Conservation (phyloP, 805 yeast species). For the Yueomyces sinensis region DNA sequence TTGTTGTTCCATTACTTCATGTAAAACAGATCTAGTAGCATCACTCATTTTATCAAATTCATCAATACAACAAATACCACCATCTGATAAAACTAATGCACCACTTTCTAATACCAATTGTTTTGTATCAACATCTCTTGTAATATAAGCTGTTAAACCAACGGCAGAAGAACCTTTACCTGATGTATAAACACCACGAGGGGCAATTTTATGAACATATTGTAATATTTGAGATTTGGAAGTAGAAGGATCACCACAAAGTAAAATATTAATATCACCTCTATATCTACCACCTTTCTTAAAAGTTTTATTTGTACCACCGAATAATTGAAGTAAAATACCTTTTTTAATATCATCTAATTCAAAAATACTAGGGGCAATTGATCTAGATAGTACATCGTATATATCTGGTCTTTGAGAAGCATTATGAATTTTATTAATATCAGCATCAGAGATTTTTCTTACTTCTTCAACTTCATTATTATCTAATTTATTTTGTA, state of each 20-base stretch:
- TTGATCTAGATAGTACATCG: conserved; percentile 72
- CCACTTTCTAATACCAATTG: conserved; percentile 93
- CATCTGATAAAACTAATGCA: conserved; percentile 91
- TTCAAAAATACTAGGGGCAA: conserved; percentile 96
- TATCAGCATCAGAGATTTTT: conserved; percentile 54
- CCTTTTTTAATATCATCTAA: conserved; percentile 97
- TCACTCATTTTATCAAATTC: conserved; percentile 98
- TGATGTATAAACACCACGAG: conserved; percentile 94
- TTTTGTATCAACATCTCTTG: conserved; percentile 86
- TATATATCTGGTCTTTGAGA: conserved; percentile 68
- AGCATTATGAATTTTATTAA: conserved; percentile 45
- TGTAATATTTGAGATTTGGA: conserved; percentile 89
- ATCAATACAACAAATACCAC: conserved; percentile 97
- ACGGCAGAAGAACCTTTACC: conserved; percentile 99
- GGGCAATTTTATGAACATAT: conserved; percentile 94
- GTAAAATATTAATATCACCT: conserved; percentile 83
- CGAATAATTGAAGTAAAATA: conserved; percentile 79
- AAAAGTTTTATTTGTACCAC: conserved; percentile 87
- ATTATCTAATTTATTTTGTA: conserved; percentile 37
- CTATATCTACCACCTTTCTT: conserved; percentile 86
- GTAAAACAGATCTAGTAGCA: conserved; percentile 84
- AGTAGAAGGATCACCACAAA: conserved; percentile 98
- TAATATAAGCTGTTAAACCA: conserved; percentile 93
- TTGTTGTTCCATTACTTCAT: conserved; percentile 99
- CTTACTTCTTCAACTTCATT: conserved; percentile 66